These are phyloP conservation scores for Rubroshorea leprosula DNA, from an alignment of 345 rosid genomes.

Conservation along the genomic window DNA sequence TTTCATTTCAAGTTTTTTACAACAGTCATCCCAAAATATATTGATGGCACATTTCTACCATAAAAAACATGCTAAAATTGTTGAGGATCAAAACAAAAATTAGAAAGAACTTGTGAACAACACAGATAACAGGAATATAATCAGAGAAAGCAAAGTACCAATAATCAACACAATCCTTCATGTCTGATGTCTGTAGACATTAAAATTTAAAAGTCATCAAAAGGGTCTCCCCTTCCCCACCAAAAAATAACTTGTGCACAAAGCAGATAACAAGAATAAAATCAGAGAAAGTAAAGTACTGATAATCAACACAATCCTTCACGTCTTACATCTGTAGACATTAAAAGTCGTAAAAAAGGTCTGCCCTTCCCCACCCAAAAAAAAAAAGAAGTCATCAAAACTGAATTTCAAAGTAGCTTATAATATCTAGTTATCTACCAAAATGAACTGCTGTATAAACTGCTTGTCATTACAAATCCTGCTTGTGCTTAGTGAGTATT, in stretches of 20 bases:
- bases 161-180: not conserved
- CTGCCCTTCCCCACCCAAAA: not conserved
- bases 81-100: not conserved
- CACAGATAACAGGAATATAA: not conserved
- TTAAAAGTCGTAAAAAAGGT: too few relatives aligned
- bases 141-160: not conserved
- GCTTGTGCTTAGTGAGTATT: not conserved
- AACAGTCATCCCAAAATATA: constrained; percentile 13
- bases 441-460: not conserved
- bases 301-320: not conserved
- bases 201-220: too few relatives aligned
- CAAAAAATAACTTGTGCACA: not conserved
- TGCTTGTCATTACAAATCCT: not conserved
- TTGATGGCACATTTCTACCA: not conserved
- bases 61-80: not conserved
- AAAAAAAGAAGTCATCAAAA: not conserved
- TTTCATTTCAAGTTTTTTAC: not conserved
- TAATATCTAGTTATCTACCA: not conserved
- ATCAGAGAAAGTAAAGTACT: not conserved
- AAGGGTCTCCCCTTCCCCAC: too few relatives aligned
- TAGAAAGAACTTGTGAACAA: not conserved
- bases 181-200: too few relatives aligned
- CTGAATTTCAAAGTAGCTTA: not conserved
- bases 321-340: too few relatives aligned
- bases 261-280: constrained; percentile 1